Base-by-base conservation (phyloP, 306 rosid genomes). In the Macrotyloma uniflorum region DNA sequence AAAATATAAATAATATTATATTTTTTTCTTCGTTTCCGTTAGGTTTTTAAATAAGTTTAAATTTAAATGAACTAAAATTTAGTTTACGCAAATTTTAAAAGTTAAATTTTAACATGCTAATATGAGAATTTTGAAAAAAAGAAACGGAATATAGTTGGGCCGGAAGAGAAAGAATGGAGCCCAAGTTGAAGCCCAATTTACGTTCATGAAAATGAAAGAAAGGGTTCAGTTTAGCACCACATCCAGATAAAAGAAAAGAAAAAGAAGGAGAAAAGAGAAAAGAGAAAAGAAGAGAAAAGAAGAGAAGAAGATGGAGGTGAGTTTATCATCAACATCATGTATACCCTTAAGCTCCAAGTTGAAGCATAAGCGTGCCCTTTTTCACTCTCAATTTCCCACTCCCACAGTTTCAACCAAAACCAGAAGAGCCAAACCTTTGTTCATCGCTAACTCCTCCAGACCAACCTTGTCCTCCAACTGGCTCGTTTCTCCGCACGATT, bases 381-480 rank as follows among this genome's bases (percentile, higher is more conserved):
- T 81, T 38, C 79, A 77, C 78, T 49, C 91, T 50, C 93, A 72
- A 70, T 40, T 85, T 73, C 90, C 83, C 2, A 45, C 54, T 50
- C 68, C 78, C 36, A 70, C 84, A 18, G 2, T 76, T 35, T 10
- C 74, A 40, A 32, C 46, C 55, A 74, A 51, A 74, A 24, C 70
- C 49, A 80, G 49, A 64, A 86, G 71, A 71, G 86, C 79, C 53
- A 86, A 74, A 59, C 72, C 81, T 11, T 33, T 62, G 16, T 71
- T 79, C 42, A 10, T 53, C 35, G 81, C 79, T 63, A 87, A 82
- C 67, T 83, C 96, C 58, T 73, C 88, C 24, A 82, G 86, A 65
- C 67, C 30, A 46, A 91, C 96, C 79, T 80, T 95, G 80, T 86
- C 96, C 54, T 87, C 85, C 55, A 85, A 84, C 35, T 95, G 99